Conservation (phyloP, 805 yeast genomes). For the Saccharomyces cerevisiae region DNA sequence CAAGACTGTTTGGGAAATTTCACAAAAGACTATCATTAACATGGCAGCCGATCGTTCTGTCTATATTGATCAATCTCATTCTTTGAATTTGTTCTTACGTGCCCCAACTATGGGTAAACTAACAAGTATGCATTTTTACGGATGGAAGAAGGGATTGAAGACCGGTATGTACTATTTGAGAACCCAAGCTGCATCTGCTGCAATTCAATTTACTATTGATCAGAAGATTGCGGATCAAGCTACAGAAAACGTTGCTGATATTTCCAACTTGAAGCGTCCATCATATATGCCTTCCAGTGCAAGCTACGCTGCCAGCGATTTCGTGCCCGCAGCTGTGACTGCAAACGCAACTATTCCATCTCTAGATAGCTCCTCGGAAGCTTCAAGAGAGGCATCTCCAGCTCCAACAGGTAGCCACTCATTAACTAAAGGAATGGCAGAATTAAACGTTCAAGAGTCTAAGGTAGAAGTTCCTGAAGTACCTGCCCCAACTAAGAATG, state of each 20-base stretch:
- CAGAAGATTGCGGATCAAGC: constrained; percentile 46
- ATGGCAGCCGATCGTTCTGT: constrained; percentile 78
- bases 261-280: constrained; percentile 33
- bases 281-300: constrained; percentile 19
- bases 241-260: constrained; percentile 27
- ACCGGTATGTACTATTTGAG: constrained; percentile 95
- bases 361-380: neutral
- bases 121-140: constrained; percentile 94
- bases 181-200: constrained; percentile 94
- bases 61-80: constrained; percentile 86
- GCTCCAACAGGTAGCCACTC: constrained; percentile 26
- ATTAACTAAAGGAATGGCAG: constrained; percentile 34
- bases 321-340: constrained; percentile 4
- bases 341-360: constrained; percentile 1
- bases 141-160: constrained; percentile 93
- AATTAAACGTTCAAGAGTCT: constrained; percentile 28
- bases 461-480: constrained; percentile 14
- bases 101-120: constrained; percentile 91
- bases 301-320: neutral
- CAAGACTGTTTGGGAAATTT: constrained; percentile 92
- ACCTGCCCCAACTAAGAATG: constrained; percentile 34
- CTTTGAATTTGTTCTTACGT: constrained; percentile 75
- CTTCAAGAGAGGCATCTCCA: constrained; percentile 18
- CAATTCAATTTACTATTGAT: constrained; percentile 81
- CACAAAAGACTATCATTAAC: constrained; percentile 75